phyloP scores from a whole-genome alignment of 2,329 filamentous ascomycete species.

The Ramularia endophylla region DNA sequence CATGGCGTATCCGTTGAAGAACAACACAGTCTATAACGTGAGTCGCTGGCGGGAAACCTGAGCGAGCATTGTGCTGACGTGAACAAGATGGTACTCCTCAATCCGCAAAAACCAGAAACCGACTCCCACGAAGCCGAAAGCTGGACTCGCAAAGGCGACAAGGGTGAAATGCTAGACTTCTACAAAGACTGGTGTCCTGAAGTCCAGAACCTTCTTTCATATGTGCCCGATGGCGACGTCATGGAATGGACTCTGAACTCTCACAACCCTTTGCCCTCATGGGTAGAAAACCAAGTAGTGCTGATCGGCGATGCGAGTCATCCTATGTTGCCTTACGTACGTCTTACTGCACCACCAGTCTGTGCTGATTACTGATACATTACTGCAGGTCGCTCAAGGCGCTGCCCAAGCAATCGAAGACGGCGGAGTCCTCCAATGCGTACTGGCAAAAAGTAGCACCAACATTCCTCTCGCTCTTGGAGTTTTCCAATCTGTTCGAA shows the following conservation, averaged over 20 bases:
- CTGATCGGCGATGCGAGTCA: constrained; percentile 55
- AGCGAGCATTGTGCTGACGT: background rate
- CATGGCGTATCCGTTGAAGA: constrained; percentile 16
- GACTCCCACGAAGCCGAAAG: constrained; percentile 37
- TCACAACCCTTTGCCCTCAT: constrained; percentile 31
- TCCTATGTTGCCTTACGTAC: constrained; percentile 43
- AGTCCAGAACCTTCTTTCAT: constrained; percentile 53
- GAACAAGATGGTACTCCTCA: constrained; percentile 12
- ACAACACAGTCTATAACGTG: constrained; percentile 12
- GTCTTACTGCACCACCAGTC: constrained; percentile 12
- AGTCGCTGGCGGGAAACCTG: background rate
- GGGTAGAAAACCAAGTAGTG: constrained; percentile 33
- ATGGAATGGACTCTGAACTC: constrained; percentile 36
- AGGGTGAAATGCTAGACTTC: constrained; percentile 55
- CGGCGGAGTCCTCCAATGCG: constrained; percentile 49
- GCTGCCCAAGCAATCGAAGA: constrained; percentile 60
- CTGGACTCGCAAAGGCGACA: constrained; percentile 59
- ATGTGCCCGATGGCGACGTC: constrained; percentile 51
- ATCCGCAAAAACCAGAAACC: constrained; percentile 5
- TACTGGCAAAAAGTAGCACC: constrained; percentile 29
- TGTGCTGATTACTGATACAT: constrained; percentile 31
- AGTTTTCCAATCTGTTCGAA: constrained; percentile 35
- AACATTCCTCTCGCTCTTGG: constrained; percentile 32
- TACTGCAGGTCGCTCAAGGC: constrained; percentile 57
- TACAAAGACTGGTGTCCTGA: constrained; percentile 57